Evolutionary conservation across 805 yeast genomes (phyloP).

Genomic region (Candida yuanshanica): DNA sequence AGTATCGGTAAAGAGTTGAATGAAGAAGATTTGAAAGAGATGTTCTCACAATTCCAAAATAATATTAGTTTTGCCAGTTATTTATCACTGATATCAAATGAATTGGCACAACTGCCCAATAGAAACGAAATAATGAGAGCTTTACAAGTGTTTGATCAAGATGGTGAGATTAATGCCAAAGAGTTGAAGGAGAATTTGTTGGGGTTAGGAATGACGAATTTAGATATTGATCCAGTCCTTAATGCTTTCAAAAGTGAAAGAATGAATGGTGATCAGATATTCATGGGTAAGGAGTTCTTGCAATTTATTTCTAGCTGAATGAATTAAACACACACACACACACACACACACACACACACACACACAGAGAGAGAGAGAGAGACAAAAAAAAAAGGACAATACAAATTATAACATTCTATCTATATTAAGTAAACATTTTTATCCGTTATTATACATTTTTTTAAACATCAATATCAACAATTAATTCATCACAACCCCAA

Average conservation of each 20-base stretch:
- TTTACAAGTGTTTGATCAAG: constrained; percentile 44
- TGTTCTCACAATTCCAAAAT: constrained; percentile 29
- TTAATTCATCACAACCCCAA: constrained; percentile 98
- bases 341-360: constrained; percentile 1
- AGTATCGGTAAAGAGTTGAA: constrained; percentile 43
- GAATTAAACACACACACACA: constrained; percentile 1
- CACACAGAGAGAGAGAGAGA: no score
- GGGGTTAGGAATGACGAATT: constrained; percentile 32
- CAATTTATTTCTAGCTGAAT: constrained; percentile 25
- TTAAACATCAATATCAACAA: constrained; percentile 56
- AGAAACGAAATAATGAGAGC: constrained; percentile 52
- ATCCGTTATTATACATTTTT: not conserved
- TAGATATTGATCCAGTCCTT: constrained; percentile 46
- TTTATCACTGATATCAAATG: constrained; percentile 54
- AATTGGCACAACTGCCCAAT: constrained; percentile 46
- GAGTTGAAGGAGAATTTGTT: constrained; percentile 46
- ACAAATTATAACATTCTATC: no score
- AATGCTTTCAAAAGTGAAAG: constrained; percentile 48
- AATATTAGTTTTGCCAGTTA: constrained; percentile 52
- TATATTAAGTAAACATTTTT: no score
- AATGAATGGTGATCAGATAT: constrained; percentile 51
- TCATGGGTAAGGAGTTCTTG: constrained; percentile 60
- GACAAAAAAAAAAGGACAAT: no score
- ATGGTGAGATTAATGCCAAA: constrained; percentile 40
- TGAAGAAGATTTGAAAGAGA: constrained; percentile 38